phyloP scores from a whole-genome alignment of 2,329 filamentous ascomycete genomes.

The Fusarium tanahbumbuense region DNA sequence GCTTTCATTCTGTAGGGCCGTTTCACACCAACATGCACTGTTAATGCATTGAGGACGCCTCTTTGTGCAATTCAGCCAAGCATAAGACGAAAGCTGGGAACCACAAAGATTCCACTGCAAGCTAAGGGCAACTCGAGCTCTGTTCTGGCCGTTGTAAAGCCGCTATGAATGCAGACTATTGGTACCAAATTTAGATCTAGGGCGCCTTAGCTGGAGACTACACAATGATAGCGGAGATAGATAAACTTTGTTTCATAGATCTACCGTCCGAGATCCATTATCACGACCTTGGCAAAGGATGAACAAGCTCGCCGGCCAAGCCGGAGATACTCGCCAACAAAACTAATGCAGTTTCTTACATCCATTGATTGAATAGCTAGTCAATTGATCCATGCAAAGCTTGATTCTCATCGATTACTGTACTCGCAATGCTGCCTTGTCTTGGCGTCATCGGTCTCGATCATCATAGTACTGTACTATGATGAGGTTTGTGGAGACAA shows the following conservation, averaged over 20 bases:
- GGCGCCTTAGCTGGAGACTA: background rate
- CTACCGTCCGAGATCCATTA: background rate
- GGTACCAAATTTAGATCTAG: background rate
- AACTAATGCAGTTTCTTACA: background rate
- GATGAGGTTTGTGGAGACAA: background rate
- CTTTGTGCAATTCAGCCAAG: background rate
- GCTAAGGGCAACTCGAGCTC: background rate
- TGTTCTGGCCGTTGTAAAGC: background rate
- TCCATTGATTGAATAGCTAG: background rate
- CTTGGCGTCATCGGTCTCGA: conserved; percentile 1
- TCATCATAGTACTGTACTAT: background rate
- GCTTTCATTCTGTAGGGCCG: background rate
- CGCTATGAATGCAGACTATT: background rate
- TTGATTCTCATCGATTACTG: background rate
- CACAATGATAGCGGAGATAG: background rate
- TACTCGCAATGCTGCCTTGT: background rate
- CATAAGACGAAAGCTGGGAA: background rate
- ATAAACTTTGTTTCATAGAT: background rate
- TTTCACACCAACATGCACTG: background rate
- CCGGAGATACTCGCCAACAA: background rate
- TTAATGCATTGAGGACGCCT: conserved; percentile 8
- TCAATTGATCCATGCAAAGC: background rate
- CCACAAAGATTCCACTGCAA: background rate
- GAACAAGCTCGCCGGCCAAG: too few species aligned
- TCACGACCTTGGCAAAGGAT: too few species aligned